Percentiles rank a stretch among this genome's conserved stretches.
phyloP scores from a whole-genome alignment of 148 eudicot species.

The Talinum fruticosum region DNA sequence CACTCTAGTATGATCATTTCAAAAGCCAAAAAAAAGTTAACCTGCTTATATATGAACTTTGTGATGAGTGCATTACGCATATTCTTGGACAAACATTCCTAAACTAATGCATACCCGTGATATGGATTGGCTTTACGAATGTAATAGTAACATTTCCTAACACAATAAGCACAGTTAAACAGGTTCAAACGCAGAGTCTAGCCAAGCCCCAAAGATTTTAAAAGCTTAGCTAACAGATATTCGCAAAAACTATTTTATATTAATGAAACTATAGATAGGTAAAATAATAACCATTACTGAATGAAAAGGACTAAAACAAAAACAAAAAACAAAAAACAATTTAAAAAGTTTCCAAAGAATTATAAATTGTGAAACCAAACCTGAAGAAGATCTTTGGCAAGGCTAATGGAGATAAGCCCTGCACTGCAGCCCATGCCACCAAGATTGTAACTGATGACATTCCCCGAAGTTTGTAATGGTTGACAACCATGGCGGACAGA shows the following conservation, averaged over 20 bases:
- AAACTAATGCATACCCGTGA: neutral
- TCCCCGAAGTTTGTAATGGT: constrained; percentile 39
- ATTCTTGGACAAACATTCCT: neutral
- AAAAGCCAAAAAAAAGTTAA: too few species aligned
- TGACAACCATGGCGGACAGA: constrained; percentile 38
- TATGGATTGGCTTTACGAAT: neutral
- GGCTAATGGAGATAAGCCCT: constrained; percentile 37
- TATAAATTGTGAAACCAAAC: constrained; percentile 13
- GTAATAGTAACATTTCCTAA: too few species aligned
- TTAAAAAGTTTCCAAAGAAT: neutral
- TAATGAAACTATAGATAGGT: neutral
- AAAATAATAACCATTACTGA: neutral
- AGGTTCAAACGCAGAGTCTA: neutral
- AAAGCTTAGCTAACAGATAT: neutral
- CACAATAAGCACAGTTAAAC: too few species aligned
- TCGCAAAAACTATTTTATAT: neutral
- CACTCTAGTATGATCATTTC: too few species aligned
- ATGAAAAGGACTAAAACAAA: neutral
- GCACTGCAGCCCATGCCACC: constrained; percentile 52
- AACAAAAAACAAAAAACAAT: neutral
- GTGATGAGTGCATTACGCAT: neutral
- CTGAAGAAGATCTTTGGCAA: constrained; percentile 40
- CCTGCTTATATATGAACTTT: neutral
- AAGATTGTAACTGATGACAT: constrained; percentile 33
- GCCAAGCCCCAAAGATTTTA: neutral